phyloP scores from a whole-genome alignment of 192 early-diverging fungal genomes.

The Podila minutissima region DNA sequence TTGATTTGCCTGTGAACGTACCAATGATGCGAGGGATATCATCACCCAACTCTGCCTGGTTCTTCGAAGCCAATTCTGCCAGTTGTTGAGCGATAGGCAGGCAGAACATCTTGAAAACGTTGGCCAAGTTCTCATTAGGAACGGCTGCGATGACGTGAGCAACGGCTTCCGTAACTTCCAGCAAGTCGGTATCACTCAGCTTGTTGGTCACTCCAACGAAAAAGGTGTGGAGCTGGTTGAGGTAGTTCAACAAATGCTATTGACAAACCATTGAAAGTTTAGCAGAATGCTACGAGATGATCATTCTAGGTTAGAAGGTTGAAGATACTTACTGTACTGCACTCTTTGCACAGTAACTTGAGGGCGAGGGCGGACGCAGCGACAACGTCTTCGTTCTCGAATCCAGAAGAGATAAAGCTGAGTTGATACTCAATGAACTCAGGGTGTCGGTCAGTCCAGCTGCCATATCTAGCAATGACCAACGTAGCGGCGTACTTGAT shows the following conservation, averaged over 20 bases:
- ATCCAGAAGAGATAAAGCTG: conserved; percentile 89
- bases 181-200: conserved; percentile 72
- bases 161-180: conserved; percentile 89
- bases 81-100: conserved; percentile 77
- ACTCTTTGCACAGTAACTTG: conserved; percentile 91
- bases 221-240: conserved; percentile 85
- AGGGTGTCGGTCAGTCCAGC: conserved; percentile 91
- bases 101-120: conserved; percentile 78
- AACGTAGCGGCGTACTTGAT: conserved; percentile 96
- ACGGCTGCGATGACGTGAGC: conserved; percentile 89
- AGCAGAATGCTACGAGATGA: too few species aligned
- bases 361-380: conserved; percentile 89
- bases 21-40: conserved; percentile 50
- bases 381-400: conserved; percentile 84
- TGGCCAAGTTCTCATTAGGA: conserved; percentile 63
- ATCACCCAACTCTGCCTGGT: conserved; percentile 38
- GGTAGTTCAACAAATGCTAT: conserved; percentile 78
- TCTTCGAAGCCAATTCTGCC: conserved; percentile 65
- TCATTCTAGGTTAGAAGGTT: not conserved
- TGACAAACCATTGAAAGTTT: too few species aligned
- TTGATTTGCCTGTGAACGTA: not conserved
- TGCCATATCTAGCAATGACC: conserved; percentile 95
- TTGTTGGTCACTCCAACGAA: conserved; percentile 78
- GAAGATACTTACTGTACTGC: conserved; percentile 73
- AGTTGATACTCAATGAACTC: conserved; percentile 94